phyloP scores from a whole-genome alignment of 169 alveolate genomes.

The Eimeria maxima region DNA sequence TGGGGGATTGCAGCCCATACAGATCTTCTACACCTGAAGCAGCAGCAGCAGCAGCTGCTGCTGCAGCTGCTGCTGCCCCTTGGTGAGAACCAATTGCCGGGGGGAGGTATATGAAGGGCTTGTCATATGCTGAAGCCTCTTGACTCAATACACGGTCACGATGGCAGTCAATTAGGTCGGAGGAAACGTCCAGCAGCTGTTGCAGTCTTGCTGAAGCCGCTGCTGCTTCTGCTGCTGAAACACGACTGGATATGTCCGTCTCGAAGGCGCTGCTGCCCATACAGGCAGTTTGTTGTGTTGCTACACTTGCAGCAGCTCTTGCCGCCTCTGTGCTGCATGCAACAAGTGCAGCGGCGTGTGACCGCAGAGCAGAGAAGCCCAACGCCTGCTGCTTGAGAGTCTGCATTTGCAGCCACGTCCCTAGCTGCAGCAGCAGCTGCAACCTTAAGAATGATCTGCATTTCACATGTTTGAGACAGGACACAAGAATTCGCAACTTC shows the following conservation, averaged over 20 bases:
- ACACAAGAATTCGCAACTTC: neutral
- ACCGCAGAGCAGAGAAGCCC: conserved; percentile 50
- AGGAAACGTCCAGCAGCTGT: conserved; percentile 37
- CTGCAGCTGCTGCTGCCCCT: neutral
- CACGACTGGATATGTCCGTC: neutral
- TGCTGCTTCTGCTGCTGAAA: neutral
- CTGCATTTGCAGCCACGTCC: neutral
- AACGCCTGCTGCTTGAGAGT: conserved; percentile 8
- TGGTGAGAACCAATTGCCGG: neutral
- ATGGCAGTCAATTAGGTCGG: conserved; percentile 32
- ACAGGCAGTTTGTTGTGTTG: neutral
- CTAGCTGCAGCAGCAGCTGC: conserved; percentile 59
- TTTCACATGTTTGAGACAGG: neutral
- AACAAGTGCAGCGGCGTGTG: conserved; percentile 56
- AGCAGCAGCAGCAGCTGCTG: conserved; percentile 42
- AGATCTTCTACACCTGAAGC: neutral
- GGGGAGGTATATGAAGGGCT: conserved; percentile 2
- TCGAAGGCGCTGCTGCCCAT: conserved; percentile 18
- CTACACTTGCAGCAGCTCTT: neutral
- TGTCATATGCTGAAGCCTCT: neutral
- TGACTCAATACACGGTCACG: neutral
- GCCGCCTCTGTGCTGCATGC: conserved; percentile 32
- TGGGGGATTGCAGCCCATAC: neutral
- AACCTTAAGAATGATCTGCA: conserved; percentile 7
- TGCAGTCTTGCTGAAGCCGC: conserved; percentile 54